phyloP scores from a whole-genome alignment of 768 basidiomycete species.

The Trametes cubensis region DNA sequence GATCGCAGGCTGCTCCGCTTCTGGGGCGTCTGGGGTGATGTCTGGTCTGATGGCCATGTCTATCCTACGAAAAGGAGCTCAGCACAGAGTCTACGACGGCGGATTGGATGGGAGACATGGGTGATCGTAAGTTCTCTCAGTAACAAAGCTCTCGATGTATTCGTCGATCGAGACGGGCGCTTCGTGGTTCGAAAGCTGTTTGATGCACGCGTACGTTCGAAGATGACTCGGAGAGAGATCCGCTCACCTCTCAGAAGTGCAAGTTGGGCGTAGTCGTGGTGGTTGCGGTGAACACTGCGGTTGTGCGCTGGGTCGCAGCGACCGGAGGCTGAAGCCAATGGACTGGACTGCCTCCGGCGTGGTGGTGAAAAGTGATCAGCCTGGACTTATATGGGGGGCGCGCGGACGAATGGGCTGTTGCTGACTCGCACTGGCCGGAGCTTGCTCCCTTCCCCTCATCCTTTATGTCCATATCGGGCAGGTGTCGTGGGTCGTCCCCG shows the following conservation, averaged over 20 bases:
- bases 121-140: not conserved
- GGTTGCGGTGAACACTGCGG: not conserved
- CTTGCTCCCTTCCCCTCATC: not conserved
- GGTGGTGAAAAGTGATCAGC: not conserved
- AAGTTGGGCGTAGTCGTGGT: no score
- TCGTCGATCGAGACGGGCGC: no score
- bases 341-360: slow-evolving; percentile 1
- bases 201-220: no score
- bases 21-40: slow-evolving; percentile 39
- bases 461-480: slow-evolving; percentile 7
- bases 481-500: not conserved
- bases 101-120: not conserved
- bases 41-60: slow-evolving; percentile 22
- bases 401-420: not conserved
- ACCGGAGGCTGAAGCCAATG: no score
- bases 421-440: slow-evolving; percentile 11
- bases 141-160: not conserved
- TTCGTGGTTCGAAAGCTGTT: no score
- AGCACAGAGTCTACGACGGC: not conserved
- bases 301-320: not conserved
- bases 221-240: no score
- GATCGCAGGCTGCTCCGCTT: slow-evolving; percentile 68
- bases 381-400: not conserved
- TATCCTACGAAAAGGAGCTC: not conserved
- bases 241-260: no score